phyloP scores from a whole-genome alignment of 2,329 filamentous ascomycete species.

The Pseudogymnoascus sp. region DNA sequence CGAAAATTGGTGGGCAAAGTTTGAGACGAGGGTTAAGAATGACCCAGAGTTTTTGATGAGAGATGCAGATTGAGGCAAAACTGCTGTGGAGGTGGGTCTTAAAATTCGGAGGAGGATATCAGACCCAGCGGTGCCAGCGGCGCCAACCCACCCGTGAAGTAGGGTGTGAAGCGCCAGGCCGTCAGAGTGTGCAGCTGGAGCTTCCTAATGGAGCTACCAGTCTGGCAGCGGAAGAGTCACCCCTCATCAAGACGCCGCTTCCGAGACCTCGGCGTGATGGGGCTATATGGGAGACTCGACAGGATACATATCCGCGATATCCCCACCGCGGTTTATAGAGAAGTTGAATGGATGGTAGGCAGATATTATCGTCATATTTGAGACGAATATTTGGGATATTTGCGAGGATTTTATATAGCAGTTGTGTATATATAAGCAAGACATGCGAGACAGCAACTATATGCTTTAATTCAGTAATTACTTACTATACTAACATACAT shows the following conservation, averaged over 20 bases:
- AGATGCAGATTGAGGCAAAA: constrained; percentile 38
- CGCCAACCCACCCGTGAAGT: not conserved
- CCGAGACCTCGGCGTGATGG: not conserved
- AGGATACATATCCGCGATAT: not conserved
- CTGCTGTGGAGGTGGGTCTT: not conserved
- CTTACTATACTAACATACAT: constrained; percentile 5
- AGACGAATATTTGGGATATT: constrained; percentile 1
- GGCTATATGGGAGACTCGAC: not conserved
- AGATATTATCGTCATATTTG: not conserved
- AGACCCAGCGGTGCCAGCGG: not conserved
- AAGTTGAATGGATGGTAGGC: not conserved
- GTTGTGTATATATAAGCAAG: not conserved
- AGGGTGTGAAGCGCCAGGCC: not conserved
- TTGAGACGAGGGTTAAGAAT: constrained; percentile 74
- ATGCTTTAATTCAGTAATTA: constrained; percentile 7
- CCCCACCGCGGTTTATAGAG: not conserved
- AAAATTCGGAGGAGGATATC: not conserved
- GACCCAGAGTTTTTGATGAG: constrained; percentile 87
- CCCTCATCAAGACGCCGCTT: not conserved
- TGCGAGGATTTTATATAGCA: not conserved
- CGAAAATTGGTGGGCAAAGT: constrained; percentile 96
- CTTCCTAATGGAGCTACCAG: not conserved
- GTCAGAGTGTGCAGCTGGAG: not conserved
- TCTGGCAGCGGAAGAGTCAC: not conserved
- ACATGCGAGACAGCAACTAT: not conserved